phyloP scores from a whole-genome alignment of 1,139 yeast genomes.

The Magnusiomyces suaveolens region DNA sequence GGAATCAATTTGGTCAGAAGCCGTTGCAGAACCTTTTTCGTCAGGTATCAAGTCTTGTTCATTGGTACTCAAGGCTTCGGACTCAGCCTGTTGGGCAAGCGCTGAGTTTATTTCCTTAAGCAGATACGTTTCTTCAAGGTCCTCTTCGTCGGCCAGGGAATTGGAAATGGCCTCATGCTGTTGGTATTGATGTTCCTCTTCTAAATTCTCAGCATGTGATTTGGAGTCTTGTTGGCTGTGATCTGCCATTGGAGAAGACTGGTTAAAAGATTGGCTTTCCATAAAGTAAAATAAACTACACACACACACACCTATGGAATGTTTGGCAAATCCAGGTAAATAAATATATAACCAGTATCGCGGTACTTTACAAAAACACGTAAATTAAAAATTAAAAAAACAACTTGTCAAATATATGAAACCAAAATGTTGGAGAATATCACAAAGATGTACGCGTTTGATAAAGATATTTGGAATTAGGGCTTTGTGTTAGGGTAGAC shows the following conservation, averaged over 20 bases:
- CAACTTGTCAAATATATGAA: too few species aligned
- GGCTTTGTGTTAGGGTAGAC: neutral
- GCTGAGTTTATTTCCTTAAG: slow-evolving; percentile 56
- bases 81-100: neutral
- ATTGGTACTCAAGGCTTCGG: neutral
- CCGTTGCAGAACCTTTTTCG: neutral
- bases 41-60: neutral
- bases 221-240: neutral
- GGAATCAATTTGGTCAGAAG: neutral
- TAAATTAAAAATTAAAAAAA: too few species aligned
- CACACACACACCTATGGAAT: neutral
- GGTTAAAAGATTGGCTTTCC: neutral
- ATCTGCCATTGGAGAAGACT: neutral
- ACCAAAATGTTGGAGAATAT: too few species aligned
- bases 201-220: neutral
- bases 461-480: neutral
- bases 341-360: too few species aligned
- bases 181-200: neutral
- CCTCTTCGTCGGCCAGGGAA: slow-evolving; percentile 34
- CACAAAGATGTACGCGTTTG: neutral
- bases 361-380: too few species aligned
- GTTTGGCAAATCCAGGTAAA: too few species aligned
- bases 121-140: slow-evolving; percentile 77
- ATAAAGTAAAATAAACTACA: neutral
- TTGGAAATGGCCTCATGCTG: neutral